These are phyloP conservation scores for Clarireedia hainanense DNA, from an alignment of 2,329 filamentous ascomycete species.

Conservation along the genomic window DNA sequence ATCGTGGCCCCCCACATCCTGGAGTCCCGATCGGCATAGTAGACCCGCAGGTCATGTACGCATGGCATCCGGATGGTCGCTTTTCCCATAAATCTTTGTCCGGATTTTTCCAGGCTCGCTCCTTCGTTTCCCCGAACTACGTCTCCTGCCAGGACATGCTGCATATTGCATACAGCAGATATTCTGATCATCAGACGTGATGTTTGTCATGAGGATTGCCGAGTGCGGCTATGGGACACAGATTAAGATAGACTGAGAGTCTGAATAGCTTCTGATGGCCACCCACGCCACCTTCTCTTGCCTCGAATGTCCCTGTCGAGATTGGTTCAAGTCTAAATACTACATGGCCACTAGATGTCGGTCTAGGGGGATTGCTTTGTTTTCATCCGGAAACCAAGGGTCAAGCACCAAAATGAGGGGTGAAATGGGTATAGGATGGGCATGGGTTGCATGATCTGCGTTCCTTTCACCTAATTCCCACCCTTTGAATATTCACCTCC, in stretches of 20 bases:
- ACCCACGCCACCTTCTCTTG: too few relatives aligned
- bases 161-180: background rate
- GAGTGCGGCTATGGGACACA: background rate
- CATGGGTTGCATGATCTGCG: too few relatives aligned
- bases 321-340: too few relatives aligned
- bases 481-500: too few relatives aligned
- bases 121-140: background rate
- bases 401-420: too few relatives aligned
- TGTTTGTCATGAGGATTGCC: background rate
- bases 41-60: background rate
- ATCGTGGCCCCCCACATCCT: background rate
- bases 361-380: too few relatives aligned
- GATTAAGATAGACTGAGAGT: background rate
- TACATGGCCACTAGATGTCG: too few relatives aligned
- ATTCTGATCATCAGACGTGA: background rate
- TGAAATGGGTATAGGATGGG: too few relatives aligned
- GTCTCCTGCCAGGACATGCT: background rate
- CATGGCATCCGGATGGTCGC: background rate
- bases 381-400: too few relatives aligned
- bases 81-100: background rate
- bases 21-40: background rate
- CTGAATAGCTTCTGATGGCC: too few relatives aligned
- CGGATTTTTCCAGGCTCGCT: background rate
- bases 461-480: too few relatives aligned
- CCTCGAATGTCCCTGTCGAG: too few relatives aligned